Evolutionary conservation across 2,329 filamentous ascomycete genomes (phyloP).

Genomic region (Scytalidium sp.): DNA sequence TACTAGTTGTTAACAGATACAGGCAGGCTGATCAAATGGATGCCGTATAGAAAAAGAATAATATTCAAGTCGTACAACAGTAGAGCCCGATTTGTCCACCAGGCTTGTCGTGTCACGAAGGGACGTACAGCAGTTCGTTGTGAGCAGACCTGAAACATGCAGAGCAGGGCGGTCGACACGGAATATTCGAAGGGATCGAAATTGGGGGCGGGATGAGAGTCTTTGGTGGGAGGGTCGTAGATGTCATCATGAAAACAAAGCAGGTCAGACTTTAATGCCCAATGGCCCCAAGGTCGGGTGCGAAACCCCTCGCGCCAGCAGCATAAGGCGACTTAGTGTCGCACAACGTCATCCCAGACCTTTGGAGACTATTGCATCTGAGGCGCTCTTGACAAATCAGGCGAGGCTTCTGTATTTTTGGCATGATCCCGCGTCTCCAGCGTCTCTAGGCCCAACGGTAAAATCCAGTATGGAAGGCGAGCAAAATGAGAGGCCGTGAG

Average conservation of each 20-base stretch:
- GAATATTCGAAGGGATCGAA: not conserved
- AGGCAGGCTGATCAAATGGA: constrained; percentile 12
- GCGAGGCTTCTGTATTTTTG: constrained; percentile 23
- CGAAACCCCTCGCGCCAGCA: not conserved
- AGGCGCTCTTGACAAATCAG: constrained; percentile 12
- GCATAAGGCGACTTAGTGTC: not conserved
- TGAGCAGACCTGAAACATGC: not conserved
- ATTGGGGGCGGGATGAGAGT: too few species aligned
- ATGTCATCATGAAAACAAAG: not conserved
- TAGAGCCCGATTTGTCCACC: constrained; percentile 31
- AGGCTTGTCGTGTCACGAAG: not conserved
- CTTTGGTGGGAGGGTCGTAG: not conserved
- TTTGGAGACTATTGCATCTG: not conserved
- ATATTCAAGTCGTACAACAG: constrained; percentile 81
- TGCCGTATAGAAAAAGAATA: constrained; percentile 76
- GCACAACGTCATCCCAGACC: not conserved
- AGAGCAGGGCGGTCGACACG: not conserved
- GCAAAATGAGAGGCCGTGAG: constrained; percentile 12
- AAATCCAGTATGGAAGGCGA: constrained; percentile 24
- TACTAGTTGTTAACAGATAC: too few species aligned
- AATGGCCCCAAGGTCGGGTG: not conserved
- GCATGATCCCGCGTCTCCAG: constrained; percentile 18
- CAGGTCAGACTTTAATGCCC: not conserved
- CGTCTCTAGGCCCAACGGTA: constrained; percentile 26
- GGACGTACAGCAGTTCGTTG: not conserved